Percentiles rank a stretch among this genome's conserved stretches.
Evolutionary conservation across 164 flowering plant genomes (phyloP).

Genomic region (Vitis amurensis): DNA sequence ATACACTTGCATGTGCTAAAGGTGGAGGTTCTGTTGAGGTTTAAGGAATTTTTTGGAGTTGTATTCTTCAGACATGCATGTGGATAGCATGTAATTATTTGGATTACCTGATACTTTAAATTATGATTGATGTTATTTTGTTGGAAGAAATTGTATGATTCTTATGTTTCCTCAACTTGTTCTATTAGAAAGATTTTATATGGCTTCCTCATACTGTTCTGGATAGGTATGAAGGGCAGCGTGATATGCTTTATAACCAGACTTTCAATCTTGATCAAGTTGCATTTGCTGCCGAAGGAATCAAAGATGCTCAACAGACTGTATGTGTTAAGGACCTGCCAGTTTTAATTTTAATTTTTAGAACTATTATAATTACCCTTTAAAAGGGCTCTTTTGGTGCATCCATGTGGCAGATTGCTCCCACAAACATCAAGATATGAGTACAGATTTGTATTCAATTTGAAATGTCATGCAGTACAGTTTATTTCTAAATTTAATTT

Average conservation of each 20-base stretch:
- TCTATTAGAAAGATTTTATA: not conserved
- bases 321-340: slow-evolving; percentile 38
- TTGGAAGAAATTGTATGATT: not conserved
- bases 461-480: too few species aligned
- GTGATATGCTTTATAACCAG: slow-evolving; percentile 98
- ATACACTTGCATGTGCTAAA: too few species aligned
- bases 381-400: not conserved
- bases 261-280: slow-evolving; percentile 98
- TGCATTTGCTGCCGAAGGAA: slow-evolving; percentile 91
- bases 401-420: not conserved
- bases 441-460: not conserved
- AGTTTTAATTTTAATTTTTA: not conserved
- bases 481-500: too few species aligned
- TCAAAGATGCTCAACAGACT: slow-evolving; percentile 97
- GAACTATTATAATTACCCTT: not conserved
- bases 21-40: too few species aligned
- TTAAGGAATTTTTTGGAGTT: too few species aligned
- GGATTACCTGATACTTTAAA: not conserved
- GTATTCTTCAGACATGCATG: not conserved
- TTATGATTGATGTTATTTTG: not conserved
- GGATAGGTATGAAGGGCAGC: slow-evolving; percentile 83
- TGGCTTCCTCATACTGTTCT: too few species aligned
- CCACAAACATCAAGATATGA: not conserved
- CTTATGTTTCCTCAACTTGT: not conserved
- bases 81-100: not conserved